A percentile compares a stretch with the other conserved stretches of the same genome.
These are phyloP conservation scores for Aristolochia californica DNA, from an alignment of 164 flowering plant genomes.

Conservation along the genomic window DNA sequence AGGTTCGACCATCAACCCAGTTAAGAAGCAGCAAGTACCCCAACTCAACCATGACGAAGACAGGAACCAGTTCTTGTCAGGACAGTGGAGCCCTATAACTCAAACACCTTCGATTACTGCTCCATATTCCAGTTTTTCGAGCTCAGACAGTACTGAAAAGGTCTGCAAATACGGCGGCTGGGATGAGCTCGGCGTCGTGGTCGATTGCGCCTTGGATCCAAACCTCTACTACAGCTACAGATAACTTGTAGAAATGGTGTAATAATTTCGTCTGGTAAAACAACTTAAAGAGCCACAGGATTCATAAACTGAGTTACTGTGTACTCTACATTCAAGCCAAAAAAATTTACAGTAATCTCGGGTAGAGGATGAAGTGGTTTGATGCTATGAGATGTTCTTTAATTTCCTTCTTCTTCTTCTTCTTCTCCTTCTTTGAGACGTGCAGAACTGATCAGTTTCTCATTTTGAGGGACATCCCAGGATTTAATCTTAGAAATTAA, in stretches of 20 bases:
- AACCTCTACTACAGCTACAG: not conserved
- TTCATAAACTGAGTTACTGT: too few relatives aligned
- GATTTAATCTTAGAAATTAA: too few relatives aligned
- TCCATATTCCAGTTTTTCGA: slow-evolving; percentile 10
- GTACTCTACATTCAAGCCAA: too few relatives aligned
- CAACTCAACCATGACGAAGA: slow-evolving; percentile 7
- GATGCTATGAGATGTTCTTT: too few relatives aligned
- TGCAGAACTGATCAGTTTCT: too few relatives aligned
- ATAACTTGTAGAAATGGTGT: not conserved
- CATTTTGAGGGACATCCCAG: too few relatives aligned
- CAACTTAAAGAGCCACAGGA: too few relatives aligned
- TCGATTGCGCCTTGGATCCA: slow-evolving; percentile 15
- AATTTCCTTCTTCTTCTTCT: too few relatives aligned
- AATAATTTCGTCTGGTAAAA: too few relatives aligned
- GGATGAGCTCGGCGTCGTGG: slow-evolving; percentile 47
- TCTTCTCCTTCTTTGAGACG: too few relatives aligned
- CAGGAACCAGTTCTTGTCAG: slow-evolving; percentile 4
- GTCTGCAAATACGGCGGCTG: slow-evolving; percentile 19
- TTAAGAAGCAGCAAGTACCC: slow-evolving; percentile 15
- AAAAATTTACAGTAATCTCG: too few relatives aligned
- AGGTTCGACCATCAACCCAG: slow-evolving; percentile 2
- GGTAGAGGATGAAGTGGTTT: too few relatives aligned
- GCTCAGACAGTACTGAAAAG: slow-evolving; percentile 1
- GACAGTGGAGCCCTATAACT: slow-evolving; percentile 1
- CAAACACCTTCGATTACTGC: slow-evolving; percentile 10